Percentiles rank a stretch among this genome's conserved stretches.
phyloP scores from a whole-genome alignment of 345 rosid species.

The Euclidium syriacum region DNA sequence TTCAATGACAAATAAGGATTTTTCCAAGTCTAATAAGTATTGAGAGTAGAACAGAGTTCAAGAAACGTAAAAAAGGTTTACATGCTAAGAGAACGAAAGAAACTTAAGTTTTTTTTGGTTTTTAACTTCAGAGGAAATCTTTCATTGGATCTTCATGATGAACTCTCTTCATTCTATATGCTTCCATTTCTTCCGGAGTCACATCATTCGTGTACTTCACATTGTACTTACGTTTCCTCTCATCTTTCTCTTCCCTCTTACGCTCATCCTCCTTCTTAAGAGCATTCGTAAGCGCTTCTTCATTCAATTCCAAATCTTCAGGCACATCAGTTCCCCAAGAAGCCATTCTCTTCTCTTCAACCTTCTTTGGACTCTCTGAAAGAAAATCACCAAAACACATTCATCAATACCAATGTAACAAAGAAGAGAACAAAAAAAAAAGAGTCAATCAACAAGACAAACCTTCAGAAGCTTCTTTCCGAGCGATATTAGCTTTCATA shows the following conservation, averaged over 20 bases:
- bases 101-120: not conserved
- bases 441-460: not conserved
- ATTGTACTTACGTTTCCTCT: conserved; percentile 62
- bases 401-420: not conserved
- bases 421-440: not conserved
- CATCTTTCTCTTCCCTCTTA: conserved; percentile 51
- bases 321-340: conserved; percentile 79
- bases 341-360: conserved; percentile 61
- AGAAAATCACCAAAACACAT: not conserved
- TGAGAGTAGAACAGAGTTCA: not conserved
- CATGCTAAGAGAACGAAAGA: not conserved
- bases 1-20: not conserved
- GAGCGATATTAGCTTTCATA: conserved; percentile 80
- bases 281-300: conserved; percentile 52
- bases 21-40: not conserved
- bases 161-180: conserved; percentile 66
- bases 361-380: conserved; percentile 32
- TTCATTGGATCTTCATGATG: conserved; percentile 70
- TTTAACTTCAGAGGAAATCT: conserved; percentile 28
- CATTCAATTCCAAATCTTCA: conserved; percentile 62
- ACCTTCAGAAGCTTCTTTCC: conserved; percentile 61
- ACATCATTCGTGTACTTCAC: conserved; percentile 59
- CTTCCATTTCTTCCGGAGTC: conserved; percentile 75
- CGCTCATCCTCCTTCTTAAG: conserved; percentile 65
- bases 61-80: not conserved